These are phyloP conservation scores for Trichophaea hybrida DNA, from an alignment of 2,329 filamentous ascomycete genomes.

Conservation along the genomic window DNA sequence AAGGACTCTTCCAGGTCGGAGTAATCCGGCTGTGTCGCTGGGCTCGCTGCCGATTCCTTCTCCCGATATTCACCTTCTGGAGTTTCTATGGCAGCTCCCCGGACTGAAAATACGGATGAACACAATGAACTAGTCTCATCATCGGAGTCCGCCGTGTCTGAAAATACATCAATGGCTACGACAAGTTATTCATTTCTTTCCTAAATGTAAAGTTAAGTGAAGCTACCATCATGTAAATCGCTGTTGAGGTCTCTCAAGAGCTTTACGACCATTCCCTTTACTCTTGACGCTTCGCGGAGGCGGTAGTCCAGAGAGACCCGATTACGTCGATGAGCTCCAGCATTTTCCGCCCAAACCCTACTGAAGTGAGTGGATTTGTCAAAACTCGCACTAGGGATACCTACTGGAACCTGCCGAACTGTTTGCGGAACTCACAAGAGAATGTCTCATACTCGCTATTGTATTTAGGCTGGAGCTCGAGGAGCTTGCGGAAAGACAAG, in stretches of 20 bases:
- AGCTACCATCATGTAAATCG: neutral
- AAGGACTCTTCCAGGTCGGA: neutral
- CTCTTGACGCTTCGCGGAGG: neutral
- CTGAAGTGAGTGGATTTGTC: neutral
- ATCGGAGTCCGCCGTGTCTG: neutral
- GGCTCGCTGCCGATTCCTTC: no score
- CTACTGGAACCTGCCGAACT: neutral
- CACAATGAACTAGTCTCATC: neutral
- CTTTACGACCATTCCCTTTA: neutral
- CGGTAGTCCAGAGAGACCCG: neutral
- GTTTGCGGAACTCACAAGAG: neutral
- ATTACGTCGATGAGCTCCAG: neutral
- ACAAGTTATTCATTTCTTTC: no score
- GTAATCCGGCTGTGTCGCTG: neutral
- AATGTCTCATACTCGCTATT: neutral
- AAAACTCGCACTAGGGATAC: neutral
- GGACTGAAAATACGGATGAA: no score
- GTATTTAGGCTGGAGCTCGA: neutral
- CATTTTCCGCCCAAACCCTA: neutral
- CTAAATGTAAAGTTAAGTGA: neutral
- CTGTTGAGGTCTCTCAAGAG: neutral
- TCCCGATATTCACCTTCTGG: no score
- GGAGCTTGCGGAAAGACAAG: neutral
- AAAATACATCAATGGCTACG: neutral
- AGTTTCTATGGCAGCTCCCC: no score